Conservation (phyloP, 83 land plant genomes). For the Diphasiastrum complanatum region DNA sequence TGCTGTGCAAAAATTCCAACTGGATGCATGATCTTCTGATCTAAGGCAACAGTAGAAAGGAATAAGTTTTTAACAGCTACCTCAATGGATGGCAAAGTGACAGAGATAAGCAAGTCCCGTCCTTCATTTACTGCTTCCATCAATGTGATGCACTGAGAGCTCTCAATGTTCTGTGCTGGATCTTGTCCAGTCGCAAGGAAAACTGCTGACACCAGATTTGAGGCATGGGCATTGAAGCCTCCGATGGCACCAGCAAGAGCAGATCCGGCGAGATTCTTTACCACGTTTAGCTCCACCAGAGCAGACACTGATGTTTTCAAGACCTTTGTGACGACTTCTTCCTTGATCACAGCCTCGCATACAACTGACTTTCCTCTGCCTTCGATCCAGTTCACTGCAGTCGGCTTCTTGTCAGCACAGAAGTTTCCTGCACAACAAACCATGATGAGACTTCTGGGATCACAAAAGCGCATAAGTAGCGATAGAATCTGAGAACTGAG, state of each 20-base stretch:
- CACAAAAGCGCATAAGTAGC: neutral
- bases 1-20: no score
- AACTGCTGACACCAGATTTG: conserved; percentile 75
- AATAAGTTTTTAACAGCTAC: conserved; percentile 20
- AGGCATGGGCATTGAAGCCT: conserved; percentile 86
- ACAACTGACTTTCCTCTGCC: conserved; percentile 91
- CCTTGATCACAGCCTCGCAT: conserved; percentile 71
- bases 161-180: conserved; percentile 90
- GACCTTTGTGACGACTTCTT: conserved; percentile 65
- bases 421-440: conserved; percentile 71
- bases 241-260: conserved; percentile 87
- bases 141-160: conserved; percentile 85
- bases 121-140: conserved; percentile 77
- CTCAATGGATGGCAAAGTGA: conserved; percentile 92
- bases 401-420: conserved; percentile 85
- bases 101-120: conserved; percentile 72
- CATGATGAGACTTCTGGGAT: no score
- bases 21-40: no score
- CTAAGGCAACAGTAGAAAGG: conserved; percentile 14
- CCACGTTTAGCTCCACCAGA: conserved; percentile 76
- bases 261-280: conserved; percentile 81
- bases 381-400: conserved; percentile 88
- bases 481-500: no score
- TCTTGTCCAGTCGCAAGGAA: conserved; percentile 89
- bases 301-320: conserved; percentile 67